Conservation (phyloP, 371 early-diverging fungal species). For the Apophysomyces sp. region DNA sequence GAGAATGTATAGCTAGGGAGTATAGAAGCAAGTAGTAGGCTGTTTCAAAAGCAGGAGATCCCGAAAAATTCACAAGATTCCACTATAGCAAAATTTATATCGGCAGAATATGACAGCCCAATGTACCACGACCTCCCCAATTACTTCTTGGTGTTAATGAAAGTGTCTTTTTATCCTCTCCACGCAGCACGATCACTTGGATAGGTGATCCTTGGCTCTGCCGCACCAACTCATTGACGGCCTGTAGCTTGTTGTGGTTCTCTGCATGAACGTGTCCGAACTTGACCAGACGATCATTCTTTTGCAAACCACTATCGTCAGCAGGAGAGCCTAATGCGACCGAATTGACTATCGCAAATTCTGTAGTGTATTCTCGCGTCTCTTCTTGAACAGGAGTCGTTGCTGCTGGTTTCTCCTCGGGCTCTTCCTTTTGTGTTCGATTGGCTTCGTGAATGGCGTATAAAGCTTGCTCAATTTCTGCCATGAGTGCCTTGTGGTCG, state of each 20-base stretch:
- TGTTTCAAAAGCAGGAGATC: too few species aligned
- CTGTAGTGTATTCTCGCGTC: constrained; percentile 11
- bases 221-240: constrained; percentile 54
- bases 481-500: constrained; percentile 71
- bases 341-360: constrained; percentile 81
- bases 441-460: constrained; percentile 61
- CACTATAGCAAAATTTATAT: constrained; percentile 9
- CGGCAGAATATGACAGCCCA: constrained; percentile 63
- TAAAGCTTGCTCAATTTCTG: constrained; percentile 66
- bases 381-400: background rate
- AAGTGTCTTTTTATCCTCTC: constrained; percentile 26
- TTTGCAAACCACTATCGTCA: constrained; percentile 57
- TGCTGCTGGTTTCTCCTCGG: constrained; percentile 7
- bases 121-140: constrained; percentile 77
- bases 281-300: constrained; percentile 62
- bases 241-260: constrained; percentile 50
- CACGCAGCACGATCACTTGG: constrained; percentile 46
- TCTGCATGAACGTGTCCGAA: constrained; percentile 58
- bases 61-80: too few species aligned
- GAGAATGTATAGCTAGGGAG: too few species aligned
- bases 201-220: constrained; percentile 53
- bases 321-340: constrained; percentile 87
- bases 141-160: constrained; percentile 56
- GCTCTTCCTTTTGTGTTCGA: constrained; percentile 9
- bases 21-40: too few species aligned